Evolutionary conservation across 2,329 filamentous ascomycete species (phyloP).

Genomic region (Trichophaea hybrida): DNA sequence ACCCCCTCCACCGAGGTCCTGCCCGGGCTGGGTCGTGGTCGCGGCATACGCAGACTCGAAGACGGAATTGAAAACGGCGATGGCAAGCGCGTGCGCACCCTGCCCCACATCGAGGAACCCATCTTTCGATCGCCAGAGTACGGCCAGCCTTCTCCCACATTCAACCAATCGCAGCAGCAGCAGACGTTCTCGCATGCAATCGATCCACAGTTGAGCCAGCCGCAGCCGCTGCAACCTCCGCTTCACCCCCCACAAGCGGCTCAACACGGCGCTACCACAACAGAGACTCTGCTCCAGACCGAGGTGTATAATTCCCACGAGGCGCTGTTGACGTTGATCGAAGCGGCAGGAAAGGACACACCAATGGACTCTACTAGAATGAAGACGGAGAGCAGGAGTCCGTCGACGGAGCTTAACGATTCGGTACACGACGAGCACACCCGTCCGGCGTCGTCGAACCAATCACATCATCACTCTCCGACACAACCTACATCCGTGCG

Average conservation of each 20-base stretch:
- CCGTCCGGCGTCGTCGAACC: not conserved
- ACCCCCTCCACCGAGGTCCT: conserved; percentile 35
- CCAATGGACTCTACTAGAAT: conserved; percentile 25
- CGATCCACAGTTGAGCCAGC: not conserved
- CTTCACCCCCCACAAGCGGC: not conserved
- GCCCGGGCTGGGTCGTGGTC: conserved; percentile 18
- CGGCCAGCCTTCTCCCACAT: not conserved
- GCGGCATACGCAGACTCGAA: conserved; percentile 25
- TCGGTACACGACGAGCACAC: not conserved
- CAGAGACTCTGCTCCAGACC: conserved; percentile 38
- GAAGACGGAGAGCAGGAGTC: conserved; percentile 23
- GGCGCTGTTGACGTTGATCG: conserved; percentile 78
- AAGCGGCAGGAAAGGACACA: conserved; percentile 43
- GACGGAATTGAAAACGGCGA: conserved; percentile 36
- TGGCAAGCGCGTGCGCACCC: conserved; percentile 39
- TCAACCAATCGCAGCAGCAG: not conserved
- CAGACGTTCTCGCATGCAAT: not conserved
- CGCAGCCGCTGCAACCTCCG: not conserved
- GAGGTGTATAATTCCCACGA: conserved; percentile 86
- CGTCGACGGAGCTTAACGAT: not conserved
- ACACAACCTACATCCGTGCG: not conserved
- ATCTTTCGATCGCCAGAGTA: not conserved
- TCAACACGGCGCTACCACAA: conserved; percentile 8
- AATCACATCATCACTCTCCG: conserved; percentile 4
- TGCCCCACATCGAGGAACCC: not conserved